phyloP scores from a whole-genome alignment of 1,284 basidiomycete genomes.

The Rhodofomes roseus region DNA sequence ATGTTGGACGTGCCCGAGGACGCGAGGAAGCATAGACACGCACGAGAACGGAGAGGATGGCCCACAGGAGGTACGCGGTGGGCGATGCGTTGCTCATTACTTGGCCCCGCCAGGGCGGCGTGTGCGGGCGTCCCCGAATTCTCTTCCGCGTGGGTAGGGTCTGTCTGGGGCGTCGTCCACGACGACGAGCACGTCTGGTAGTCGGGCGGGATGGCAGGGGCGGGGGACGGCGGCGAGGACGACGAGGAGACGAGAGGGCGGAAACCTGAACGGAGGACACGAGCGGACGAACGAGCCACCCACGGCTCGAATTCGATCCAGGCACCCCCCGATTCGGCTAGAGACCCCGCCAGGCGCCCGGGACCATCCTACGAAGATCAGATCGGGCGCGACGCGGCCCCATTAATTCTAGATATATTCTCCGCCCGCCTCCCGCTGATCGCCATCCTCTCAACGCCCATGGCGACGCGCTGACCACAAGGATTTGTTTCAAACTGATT shows the following conservation, averaged over 20 bases:
- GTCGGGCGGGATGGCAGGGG: not conserved
- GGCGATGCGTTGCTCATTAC: slow-evolving; percentile 65
- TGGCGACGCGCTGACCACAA: not conserved
- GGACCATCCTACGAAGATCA: not conserved
- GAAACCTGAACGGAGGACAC: not conserved
- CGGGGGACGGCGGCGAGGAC: not conserved
- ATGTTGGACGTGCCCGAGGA: not conserved
- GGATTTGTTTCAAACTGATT: too few species aligned
- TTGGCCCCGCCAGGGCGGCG: slow-evolving; percentile 5
- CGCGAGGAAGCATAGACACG: slow-evolving; percentile 23
- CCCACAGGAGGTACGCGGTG: slow-evolving; percentile 67
- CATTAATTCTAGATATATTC: not conserved
- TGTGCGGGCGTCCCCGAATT: not conserved
- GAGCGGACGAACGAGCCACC: not conserved
- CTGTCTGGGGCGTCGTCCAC: not conserved
- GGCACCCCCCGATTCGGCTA: not conserved
- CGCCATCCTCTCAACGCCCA: not conserved
- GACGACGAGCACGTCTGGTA: not conserved
- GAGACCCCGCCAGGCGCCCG: not conserved
- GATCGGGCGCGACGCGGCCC: not conserved
- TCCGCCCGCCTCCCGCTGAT: not conserved
- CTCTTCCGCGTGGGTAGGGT: too few species aligned
- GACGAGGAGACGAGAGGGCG: not conserved
- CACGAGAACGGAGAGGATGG: slow-evolving; percentile 60
- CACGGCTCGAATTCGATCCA: slow-evolving; percentile 1